Evolutionary conservation across 768 basidiomycete genomes (phyloP), one percentile per base, ranked within the genome.

Genomic region (Solioccasus polychromus): DNA sequence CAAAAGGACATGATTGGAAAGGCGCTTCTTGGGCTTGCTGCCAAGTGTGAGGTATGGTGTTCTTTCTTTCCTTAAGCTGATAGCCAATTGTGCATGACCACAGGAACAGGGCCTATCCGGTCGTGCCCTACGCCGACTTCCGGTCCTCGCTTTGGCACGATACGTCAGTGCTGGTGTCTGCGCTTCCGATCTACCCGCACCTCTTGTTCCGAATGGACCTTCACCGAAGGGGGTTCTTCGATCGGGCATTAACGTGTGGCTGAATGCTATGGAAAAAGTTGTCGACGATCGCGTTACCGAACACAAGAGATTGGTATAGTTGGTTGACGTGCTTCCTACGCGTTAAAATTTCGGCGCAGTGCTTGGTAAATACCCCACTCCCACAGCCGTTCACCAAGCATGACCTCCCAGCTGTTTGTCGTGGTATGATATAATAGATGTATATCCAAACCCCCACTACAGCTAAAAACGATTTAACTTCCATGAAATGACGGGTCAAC

Each of bases 61-160:
- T 38, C 34, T 39, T 31, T 23, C 42, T 36, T 24, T 39, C 26
- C n/a, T n/a, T 39, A 10, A 38, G 44, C 11, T 39, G 34, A 17
- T 30, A 39, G 30, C 28, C 17, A 49, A 50, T 23, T 36, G n/a
- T 18, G 10, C 26, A 15, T 17, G 14, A 19, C 7, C 25, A 20
- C 44, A 88, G 86, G 63, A 64, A 15, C 83, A 92, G 62, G 78
- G 78, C n/a, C 82, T 98, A 75, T 96, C 94, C 14, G 96, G 96
- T 12, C 84, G 96, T 28, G 85, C 90, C 1, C 75, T 99, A 11
- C 82, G 96, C 11, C 82, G 93, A 7, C 74, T 99, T n/a, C 96
- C 96, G 3, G 92, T 98, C 36, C 79, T 98, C 17, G 91, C 94
- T 2, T 81, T 96, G 36, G 91, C 95, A 4, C 76, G 80, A 8